Conservation (phyloP, 371 early-diverging fungal species). For the Rhizopus microsporus region DNA sequence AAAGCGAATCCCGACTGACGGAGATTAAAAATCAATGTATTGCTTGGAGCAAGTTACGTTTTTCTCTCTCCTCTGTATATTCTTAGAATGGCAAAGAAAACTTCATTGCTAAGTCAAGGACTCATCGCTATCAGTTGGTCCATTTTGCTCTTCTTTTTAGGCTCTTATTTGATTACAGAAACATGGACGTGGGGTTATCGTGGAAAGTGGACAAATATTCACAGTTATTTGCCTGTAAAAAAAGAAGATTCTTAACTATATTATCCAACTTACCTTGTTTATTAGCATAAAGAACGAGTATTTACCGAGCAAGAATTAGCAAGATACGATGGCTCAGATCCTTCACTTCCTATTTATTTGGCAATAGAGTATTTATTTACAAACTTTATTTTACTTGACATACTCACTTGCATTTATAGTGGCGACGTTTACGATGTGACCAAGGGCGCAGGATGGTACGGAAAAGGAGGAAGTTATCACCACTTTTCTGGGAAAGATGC, state of each 20-base stretch:
- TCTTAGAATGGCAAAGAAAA: slow-evolving; percentile 3
- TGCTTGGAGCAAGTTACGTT: no score
- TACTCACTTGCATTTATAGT: slow-evolving; percentile 24
- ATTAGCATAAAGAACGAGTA: slow-evolving; percentile 51
- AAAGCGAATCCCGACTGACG: no score
- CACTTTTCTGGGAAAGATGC: slow-evolving; percentile 95
- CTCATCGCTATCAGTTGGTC: slow-evolving; percentile 32
- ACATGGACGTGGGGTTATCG: slow-evolving; percentile 78
- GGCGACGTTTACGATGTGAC: slow-evolving; percentile 92
- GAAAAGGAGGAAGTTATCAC: slow-evolving; percentile 80
- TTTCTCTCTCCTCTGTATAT: background rate
- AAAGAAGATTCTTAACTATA: background rate
- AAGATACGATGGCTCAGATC: slow-evolving; percentile 79
- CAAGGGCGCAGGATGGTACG: slow-evolving; percentile 72
- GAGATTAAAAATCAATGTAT: no score
- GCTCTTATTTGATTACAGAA: slow-evolving; percentile 77
- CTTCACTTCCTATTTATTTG: slow-evolving; percentile 79
- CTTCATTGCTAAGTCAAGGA: slow-evolving; percentile 23
- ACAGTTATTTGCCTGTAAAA: slow-evolving; percentile 69
- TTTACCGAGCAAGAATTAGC: slow-evolving; percentile 79
- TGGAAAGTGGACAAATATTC: slow-evolving; percentile 74
- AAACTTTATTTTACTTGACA: slow-evolving; percentile 2
- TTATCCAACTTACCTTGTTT: background rate
- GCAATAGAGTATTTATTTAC: slow-evolving; percentile 71
- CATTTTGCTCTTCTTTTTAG: slow-evolving; percentile 53